Evolutionary conservation across 2,329 filamentous ascomycete species (phyloP), one percentile per base, ranked within the genome.

Genomic region (Blastomyces emzantsi): DNA sequence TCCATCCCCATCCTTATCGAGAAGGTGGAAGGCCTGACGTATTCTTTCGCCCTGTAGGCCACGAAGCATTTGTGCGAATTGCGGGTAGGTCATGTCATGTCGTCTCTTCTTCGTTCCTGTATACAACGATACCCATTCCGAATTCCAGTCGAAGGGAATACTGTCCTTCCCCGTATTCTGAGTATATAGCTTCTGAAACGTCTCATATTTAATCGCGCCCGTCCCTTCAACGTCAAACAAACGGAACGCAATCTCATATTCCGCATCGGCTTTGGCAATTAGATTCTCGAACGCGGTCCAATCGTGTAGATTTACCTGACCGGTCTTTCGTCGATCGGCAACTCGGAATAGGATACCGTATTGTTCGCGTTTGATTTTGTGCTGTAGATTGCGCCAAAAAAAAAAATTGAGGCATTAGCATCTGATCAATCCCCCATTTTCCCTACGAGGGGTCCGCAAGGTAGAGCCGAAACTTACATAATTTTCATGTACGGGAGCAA

Each of bases 171-270:
- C 87, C 81, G 93, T 96, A 83, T 96, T 95, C 70, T 87, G 81
- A 78, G 93, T 89, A 78, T 95, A 97, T 64, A 93, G 80, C 64
- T 86, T 83, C 73, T 90, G 87, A 78, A 99, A 92, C 71, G 92
- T 86, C 49, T 96, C 89, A 73, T 93, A 96, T 75, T 92, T 93
- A 72, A 99, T 91, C 59, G 84, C 84, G 66, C 94, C 94, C 25
- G 86, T 89, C 66, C 90, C 85, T 61, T 93, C 87, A 70, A 90
- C 83, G 73, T 97, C 93, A 78, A 99, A 99, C 63, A 99, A 84
- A 71, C 94, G 90, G 80, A 97, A 99, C 19, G 94, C 93, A 71
- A 99, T 96, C 77, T 97, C 92, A 79, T 99, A 99, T 80, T 99
- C 94, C 75, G 94, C 94, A 73, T 97, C 94, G 66, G 94, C 90